Percentiles rank a stretch among this genome's conserved stretches.
phyloP scores from a whole-genome alignment of 805 yeast species.

The Metschnikowia lachancei region DNA sequence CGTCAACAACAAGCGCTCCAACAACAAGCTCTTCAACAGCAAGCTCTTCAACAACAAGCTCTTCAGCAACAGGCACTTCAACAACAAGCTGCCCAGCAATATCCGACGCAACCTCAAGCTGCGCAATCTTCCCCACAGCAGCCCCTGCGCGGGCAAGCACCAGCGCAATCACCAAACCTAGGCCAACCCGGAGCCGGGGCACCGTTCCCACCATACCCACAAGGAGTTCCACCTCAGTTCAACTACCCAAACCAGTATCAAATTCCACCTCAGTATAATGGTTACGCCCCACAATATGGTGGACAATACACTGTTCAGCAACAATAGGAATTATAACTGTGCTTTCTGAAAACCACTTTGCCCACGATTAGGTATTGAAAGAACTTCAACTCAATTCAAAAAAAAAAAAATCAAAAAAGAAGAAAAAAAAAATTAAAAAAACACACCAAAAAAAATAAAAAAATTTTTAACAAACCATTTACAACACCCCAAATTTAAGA shows the following conservation, averaged over 20 bases:
- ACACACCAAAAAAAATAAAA: constrained; percentile 4
- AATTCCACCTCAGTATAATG: constrained; percentile 26
- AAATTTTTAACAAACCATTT: constrained; percentile 7
- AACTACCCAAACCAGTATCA: constrained; percentile 23
- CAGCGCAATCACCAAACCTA: constrained; percentile 29
- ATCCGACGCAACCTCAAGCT: constrained; percentile 17
- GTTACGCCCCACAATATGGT: constrained; percentile 25
- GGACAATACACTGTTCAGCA: constrained; percentile 26
- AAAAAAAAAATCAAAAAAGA: constrained; percentile 3
- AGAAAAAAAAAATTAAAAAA: constrained; percentile 5
- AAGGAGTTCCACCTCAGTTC: constrained; percentile 16
- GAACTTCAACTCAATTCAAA: not conserved
- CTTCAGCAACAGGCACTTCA: constrained; percentile 13
- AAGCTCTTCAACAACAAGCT: constrained; percentile 13
- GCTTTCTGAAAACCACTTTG: not conserved
- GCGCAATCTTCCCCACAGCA: constrained; percentile 6
- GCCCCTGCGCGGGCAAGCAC: constrained; percentile 9
- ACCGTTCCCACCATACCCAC: constrained; percentile 16
- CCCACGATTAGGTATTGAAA: not conserved
- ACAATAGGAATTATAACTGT: constrained; percentile 16
- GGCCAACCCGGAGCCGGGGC: constrained; percentile 13
- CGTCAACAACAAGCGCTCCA: constrained; percentile 13
- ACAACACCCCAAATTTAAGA: not conserved
- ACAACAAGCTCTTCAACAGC: constrained; percentile 20
- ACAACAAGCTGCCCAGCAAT: constrained; percentile 21